Evolutionary conservation across 179 eudicot species (phyloP), one percentile per base, ranked within the genome.

Genomic region (Carnegiea gigantea): DNA sequence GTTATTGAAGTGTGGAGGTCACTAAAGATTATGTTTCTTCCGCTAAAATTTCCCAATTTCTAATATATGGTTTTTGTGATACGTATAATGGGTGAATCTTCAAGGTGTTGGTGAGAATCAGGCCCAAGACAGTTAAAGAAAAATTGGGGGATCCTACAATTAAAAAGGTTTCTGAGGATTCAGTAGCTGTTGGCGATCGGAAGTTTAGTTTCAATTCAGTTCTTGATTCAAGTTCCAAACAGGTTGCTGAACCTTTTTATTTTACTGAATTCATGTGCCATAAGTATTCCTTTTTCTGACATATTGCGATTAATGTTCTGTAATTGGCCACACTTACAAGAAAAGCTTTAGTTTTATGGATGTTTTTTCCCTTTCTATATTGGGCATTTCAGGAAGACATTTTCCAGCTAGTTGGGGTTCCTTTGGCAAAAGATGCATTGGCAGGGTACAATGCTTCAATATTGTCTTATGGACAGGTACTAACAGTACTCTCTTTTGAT

Each of bases 391-490:
- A 97, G 98, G 99, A 93, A 85, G 97, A 95, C 83, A 89, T 92
- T 14, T 97, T 95, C 80, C 88, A 87, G 75, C 82, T 84, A 70
- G 93, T 95, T 76, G 99, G 99, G 65, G 92, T 83, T 33, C 97
- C 98, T 80, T 77, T 93, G 80, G 98, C 95, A 73, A 93, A 89
- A 80, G 90, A 92, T 87, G 95, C 98, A 80, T 89, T 97, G 81
- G 91, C 94, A 6, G 99, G 99, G 36, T 97, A 93, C 84, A 97
- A 97, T 86, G 83, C 98, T 82, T 91, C 98, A 38, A 77, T 97
- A 53, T 86, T 97, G 88, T 91, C 97, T 71, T 95, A 97, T 86
- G 98, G 99, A 81, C 98, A 97, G 98, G 98, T 97, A 87, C 57
- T 43, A 40, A 15, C 11, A 53, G 24, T 11, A 13, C n/a, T 36